Evolutionary conservation across 2,329 filamentous ascomycete genomes (phyloP).

Genomic region (Botrytis galanthina): DNA sequence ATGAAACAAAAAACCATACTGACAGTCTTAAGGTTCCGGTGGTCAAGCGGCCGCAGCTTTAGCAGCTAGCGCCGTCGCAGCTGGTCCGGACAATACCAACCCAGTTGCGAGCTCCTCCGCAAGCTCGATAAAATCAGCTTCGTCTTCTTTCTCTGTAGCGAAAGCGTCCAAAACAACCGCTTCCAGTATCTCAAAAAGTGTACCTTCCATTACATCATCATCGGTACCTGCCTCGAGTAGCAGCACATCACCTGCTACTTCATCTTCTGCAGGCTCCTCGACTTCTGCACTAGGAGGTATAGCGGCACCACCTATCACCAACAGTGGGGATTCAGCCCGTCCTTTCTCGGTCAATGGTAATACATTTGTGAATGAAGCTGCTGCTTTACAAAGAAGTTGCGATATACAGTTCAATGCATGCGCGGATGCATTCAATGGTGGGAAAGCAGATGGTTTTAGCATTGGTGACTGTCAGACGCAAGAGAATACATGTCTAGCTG

Average conservation of each 20-base stretch:
- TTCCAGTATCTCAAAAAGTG: neutral
- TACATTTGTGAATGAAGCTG: constrained; percentile 55
- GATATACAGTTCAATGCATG: constrained; percentile 63
- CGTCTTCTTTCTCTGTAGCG: neutral
- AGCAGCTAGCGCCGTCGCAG: constrained; percentile 25
- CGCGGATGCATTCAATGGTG: constrained; percentile 54
- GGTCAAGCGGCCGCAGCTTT: constrained; percentile 24
- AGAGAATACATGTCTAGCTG: constrained; percentile 25
- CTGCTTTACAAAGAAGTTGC: constrained; percentile 58
- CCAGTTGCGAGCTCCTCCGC: constrained; percentile 16
- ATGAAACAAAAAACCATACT: neutral
- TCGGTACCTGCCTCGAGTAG: neutral
- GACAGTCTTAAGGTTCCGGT: constrained; percentile 9
- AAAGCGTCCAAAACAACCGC: neutral
- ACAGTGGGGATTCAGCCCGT: constrained; percentile 49
- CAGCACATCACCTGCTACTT: neutral
- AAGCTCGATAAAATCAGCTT: constrained; percentile 14
- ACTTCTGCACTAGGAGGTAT: constrained; percentile 45
- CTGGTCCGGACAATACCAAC: constrained; percentile 16
- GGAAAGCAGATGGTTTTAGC: constrained; percentile 34
- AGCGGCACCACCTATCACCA: constrained; percentile 48
- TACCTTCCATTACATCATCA: neutral
- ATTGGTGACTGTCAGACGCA: constrained; percentile 31
- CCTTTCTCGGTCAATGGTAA: constrained; percentile 56
- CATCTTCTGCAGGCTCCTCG: neutral